Percentiles rank a stretch among this genome's conserved stretches.
Conservation (phyloP, 208 protist genomes). For the Acanthamoeba healyi region DNA sequence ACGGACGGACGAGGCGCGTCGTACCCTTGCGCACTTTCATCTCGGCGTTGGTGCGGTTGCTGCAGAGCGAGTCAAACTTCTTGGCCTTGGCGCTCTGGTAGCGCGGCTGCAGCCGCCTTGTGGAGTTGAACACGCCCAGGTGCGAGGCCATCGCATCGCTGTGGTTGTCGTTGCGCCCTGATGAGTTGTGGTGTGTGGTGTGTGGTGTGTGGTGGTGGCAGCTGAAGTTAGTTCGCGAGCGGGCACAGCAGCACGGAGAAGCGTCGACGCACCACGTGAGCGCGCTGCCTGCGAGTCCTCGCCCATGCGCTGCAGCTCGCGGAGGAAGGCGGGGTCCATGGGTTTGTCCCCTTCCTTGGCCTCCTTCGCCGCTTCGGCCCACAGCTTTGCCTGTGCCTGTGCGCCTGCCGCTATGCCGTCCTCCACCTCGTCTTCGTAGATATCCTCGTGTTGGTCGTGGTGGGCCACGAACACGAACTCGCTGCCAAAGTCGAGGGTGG, state of each 20-base stretch:
- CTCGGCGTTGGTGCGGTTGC: constrained; percentile 20
- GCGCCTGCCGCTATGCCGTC: constrained; percentile 48
- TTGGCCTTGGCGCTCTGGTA: constrained; percentile 61
- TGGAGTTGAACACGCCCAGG: constrained; percentile 45
- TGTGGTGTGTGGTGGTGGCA: too few relatives aligned
- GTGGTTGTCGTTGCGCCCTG: constrained; percentile 32
- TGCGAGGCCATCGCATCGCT: constrained; percentile 64
- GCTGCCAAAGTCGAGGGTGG: constrained; percentile 7
- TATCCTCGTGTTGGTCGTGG: not conserved
- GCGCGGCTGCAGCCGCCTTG: constrained; percentile 38
- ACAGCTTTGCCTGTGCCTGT: constrained; percentile 39
- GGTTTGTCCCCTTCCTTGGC: not conserved
- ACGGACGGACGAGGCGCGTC: too few relatives aligned
- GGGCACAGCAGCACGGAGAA: too few relatives aligned
- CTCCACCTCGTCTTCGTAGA: constrained; percentile 53
- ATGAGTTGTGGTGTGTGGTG: too few relatives aligned
- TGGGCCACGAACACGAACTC: not conserved
- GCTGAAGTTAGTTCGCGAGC: too few relatives aligned
- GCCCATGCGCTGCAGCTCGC: constrained; percentile 37
- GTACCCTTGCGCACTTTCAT: constrained; percentile 35
- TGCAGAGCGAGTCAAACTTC: not conserved
- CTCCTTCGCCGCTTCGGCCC: constrained; percentile 53
- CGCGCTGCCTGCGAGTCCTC: not conserved
- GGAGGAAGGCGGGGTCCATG: not conserved
- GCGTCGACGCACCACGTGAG: not conserved